phyloP scores from a whole-genome alignment of 176 grass and related monocot species.

The Luzula sylvatica region DNA sequence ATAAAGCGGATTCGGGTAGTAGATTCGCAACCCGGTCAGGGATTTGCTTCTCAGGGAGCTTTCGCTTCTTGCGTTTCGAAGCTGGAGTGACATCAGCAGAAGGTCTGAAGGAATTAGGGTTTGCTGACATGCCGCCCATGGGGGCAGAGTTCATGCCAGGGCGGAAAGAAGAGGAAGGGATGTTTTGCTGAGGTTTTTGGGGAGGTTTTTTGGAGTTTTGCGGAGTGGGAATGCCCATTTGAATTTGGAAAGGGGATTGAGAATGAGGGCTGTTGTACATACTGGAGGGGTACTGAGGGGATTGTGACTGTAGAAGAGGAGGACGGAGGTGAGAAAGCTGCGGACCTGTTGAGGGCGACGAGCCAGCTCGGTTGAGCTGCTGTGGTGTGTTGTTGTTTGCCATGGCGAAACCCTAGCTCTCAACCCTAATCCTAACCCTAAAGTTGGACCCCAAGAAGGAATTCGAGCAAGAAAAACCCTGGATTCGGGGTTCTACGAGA shows the following conservation, averaged over 20 bases:
- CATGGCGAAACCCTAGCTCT: slow-evolving; percentile 8
- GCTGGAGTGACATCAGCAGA: slow-evolving; percentile 61
- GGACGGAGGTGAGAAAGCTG: slow-evolving; percentile 57
- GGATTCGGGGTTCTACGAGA: not conserved
- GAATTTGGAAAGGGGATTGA: slow-evolving; percentile 79
- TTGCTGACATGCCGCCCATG: slow-evolving; percentile 12
- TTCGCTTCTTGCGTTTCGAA: slow-evolving; percentile 78
- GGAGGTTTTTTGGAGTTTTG: slow-evolving; percentile 55
- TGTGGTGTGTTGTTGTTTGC: slow-evolving; percentile 16
- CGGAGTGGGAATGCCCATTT: slow-evolving; percentile 32
- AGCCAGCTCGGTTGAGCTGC: not conserved
- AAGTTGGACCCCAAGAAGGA: not conserved
- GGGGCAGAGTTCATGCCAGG: slow-evolving; percentile 16
- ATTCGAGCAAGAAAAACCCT: not conserved
- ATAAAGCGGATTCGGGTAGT: slow-evolving; percentile 76
- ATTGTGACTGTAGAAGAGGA: slow-evolving; percentile 40
- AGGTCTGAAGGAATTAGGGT: slow-evolving; percentile 21
- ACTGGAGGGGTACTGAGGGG: slow-evolving; percentile 21
- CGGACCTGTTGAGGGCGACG: slow-evolving; percentile 24
- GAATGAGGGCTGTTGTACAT: slow-evolving; percentile 51
- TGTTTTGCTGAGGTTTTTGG: slow-evolving; percentile 48
- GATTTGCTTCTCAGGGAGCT: slow-evolving; percentile 83
- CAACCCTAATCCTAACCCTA: not conserved
- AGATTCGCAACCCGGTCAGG: slow-evolving; percentile 79
- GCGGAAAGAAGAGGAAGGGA: slow-evolving; percentile 22